Base-by-base conservation (phyloP, 495 filamentous ascomycete species). In the Aspergillus sclerotioniger region DNA sequence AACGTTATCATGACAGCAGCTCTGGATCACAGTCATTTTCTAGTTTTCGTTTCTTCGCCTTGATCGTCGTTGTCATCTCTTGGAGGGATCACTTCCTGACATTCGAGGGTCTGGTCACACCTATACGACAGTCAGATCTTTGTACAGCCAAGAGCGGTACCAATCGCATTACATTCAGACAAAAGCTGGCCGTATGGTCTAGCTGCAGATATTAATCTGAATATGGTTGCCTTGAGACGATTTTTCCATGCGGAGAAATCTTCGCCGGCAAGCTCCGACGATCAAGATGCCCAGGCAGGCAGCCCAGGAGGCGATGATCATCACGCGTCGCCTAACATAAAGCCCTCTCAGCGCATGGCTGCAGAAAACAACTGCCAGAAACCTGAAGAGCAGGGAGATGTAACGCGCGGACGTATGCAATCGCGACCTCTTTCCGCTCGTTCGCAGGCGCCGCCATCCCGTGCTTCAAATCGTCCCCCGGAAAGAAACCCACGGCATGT, bases 301-400 rank as follows among this genome's bases (percentile, higher is more conserved):
- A 54, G 59, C 46, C 47, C 58, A 51, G 62, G 57, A 6, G 60
- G 21, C 21, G 25, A 56, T 29, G 28, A 57, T 43, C 54, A 55
- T n/a, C 46, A 13, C 29, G 29, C 13, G n/a, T 15, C 51, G 16
- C 32, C 48, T n/a, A 49, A 54, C 17, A 17, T 51, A 17, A 65
- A 53, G 48, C 33, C 54, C 12, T 50, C 63, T 13, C 62, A 59
- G 25, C 46, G 64, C 16, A 53, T 68, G 32, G 63, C 67, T 58
- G 59, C 68, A 41, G 66, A 64, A 20, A 66, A 68, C 41, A 70
- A 71, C 47, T 76, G 73, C 44, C 67, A 75, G 28, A 67, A 69
- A 29, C 72, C 76, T 20, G 75, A 77, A 28, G 68, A 68, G 53
- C 71, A 79, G 52, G 76, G 76, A 49, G 73, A 76, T 57, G 66